Evolutionary conservation across 805 yeast species (phyloP).

Genomic region (Saccharomycopsis sp.): DNA sequence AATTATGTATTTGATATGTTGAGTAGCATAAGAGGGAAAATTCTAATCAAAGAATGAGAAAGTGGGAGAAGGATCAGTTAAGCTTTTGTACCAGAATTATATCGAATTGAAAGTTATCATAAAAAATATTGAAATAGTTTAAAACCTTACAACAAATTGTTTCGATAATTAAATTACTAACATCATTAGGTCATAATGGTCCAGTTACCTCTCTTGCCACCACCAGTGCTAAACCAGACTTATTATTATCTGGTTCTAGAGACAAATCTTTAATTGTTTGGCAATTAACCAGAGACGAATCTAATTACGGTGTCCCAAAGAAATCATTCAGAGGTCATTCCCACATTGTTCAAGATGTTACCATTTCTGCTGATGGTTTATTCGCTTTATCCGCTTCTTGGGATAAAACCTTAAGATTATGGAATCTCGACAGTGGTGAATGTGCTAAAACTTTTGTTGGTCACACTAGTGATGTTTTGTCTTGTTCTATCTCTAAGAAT

Average conservation of each 20-base stretch:
- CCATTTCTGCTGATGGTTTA: slow-evolving; percentile 95
- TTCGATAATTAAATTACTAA: no score
- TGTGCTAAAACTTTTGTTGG: slow-evolving; percentile 93
- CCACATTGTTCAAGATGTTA: slow-evolving; percentile 97
- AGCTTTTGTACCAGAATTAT: no score
- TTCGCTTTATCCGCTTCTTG: slow-evolving; percentile 98
- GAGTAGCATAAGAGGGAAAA: no score
- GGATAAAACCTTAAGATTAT: slow-evolving; percentile 98
- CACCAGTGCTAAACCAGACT: slow-evolving; percentile 95
- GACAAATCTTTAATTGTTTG: slow-evolving; percentile 98
- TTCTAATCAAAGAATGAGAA: no score
- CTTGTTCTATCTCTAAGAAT: slow-evolving; percentile 92
- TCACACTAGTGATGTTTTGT: slow-evolving; percentile 94
- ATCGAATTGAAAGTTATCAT: no score
- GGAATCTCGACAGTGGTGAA: slow-evolving; percentile 94
- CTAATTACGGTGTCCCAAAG: slow-evolving; percentile 96
- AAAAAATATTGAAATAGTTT: no score
- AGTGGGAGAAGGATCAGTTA: no score
- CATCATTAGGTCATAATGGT: slow-evolving; percentile 74
- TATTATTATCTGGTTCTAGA: slow-evolving; percentile 96
- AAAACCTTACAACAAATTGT: no score
- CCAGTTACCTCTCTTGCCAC: slow-evolving; percentile 99
- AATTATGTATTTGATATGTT: no score
- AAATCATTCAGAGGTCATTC: slow-evolving; percentile 97
- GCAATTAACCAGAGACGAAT: slow-evolving; percentile 94